phyloP scores from a whole-genome alignment of 148 eudicot genomes.

The Dysphania ambrosioides region DNA sequence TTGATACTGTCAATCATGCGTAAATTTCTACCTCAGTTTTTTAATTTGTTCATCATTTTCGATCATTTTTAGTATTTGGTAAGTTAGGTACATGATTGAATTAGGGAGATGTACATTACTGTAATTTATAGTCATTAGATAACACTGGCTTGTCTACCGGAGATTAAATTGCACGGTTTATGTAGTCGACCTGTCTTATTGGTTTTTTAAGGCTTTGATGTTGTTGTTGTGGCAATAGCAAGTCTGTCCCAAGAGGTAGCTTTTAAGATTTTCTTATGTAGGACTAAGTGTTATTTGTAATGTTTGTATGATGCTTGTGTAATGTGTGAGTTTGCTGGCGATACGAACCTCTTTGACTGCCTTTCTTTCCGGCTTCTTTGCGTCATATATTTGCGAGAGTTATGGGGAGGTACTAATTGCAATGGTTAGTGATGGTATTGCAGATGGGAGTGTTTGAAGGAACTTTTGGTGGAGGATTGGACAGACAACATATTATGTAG shows the following conservation, averaged over 20 bases:
- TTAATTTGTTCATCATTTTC: no score
- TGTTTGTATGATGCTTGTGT: background rate
- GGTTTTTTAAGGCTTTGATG: no score
- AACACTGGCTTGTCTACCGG: no score
- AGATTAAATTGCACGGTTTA: no score
- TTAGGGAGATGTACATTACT: no score
- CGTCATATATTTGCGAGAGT: background rate
- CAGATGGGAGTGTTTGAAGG: constrained; percentile 96
- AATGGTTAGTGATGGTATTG: constrained; percentile 16
- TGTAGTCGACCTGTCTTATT: no score
- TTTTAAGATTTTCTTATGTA: background rate
- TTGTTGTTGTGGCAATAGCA: no score
- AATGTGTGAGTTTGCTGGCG: background rate
- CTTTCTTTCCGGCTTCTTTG: no score
- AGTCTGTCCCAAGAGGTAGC: no score
- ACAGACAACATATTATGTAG: constrained; percentile 87
- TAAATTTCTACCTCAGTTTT: constrained; percentile 24
- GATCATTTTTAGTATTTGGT: no score
- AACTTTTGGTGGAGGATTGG: constrained; percentile 72
- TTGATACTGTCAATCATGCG: constrained; percentile 85
- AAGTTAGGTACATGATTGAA: no score
- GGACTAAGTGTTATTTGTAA: background rate
- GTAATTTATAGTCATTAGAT: no score
- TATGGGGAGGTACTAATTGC: background rate
- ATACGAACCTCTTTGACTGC: background rate